Percentiles rank a stretch among this genome's conserved stretches.
phyloP scores from a whole-genome alignment of 257 asterid species.

The Ilex aquifolium region DNA sequence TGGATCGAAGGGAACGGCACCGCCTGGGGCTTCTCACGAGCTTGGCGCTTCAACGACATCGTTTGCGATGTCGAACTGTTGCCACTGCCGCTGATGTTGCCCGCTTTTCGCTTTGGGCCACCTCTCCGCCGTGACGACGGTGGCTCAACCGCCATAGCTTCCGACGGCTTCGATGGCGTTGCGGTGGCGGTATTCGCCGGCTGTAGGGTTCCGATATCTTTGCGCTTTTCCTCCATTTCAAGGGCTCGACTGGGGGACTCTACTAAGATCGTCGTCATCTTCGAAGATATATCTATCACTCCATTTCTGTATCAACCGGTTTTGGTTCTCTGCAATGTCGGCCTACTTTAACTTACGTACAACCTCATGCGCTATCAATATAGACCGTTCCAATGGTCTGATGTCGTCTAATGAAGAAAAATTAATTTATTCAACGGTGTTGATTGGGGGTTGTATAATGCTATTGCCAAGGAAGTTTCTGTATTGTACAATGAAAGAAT shows the following conservation, averaged over 20 bases:
- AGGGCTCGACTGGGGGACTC: background rate
- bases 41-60: slow-evolving; percentile 72
- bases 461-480: no score
- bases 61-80: slow-evolving; percentile 48
- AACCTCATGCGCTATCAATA: no score
- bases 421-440: no score
- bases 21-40: slow-evolving; percentile 66
- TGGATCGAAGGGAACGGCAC: slow-evolving; percentile 81
- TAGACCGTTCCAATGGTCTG: no score
- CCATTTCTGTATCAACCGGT: no score
- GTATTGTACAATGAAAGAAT: no score
- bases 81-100: slow-evolving; percentile 44
- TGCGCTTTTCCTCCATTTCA: slow-evolving; percentile 75
- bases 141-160: slow-evolving; percentile 38
- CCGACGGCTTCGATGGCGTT: slow-evolving; percentile 18
- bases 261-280: background rate
- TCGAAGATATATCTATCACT: background rate
- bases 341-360: no score
- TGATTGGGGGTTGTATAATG: no score
- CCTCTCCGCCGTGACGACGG: slow-evolving; percentile 77
- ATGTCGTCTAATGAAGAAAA: no score
- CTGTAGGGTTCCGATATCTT: slow-evolving; percentile 60
- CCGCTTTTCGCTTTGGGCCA: slow-evolving; percentile 71
- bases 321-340: no score
- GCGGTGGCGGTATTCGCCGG: slow-evolving; percentile 16